Base-by-base conservation (phyloP, 371 early-diverging fungal genomes). In the Mortierella sp. region DNA sequence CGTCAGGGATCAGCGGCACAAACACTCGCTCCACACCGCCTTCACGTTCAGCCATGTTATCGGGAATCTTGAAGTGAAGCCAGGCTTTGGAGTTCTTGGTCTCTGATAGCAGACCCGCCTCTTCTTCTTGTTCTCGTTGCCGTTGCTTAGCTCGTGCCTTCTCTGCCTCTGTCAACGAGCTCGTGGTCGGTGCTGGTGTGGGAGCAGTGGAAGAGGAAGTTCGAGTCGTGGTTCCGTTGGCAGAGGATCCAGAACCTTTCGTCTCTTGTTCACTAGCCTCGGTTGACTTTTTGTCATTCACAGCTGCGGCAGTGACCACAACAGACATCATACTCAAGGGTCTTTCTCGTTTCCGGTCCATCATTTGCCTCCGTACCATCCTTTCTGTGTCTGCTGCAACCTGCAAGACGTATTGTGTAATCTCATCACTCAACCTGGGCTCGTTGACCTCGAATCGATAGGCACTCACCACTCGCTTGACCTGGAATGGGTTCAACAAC, bases 401-500 rank as follows among this genome's bases (percentile, higher is more conserved):
- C 52, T 88, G 87, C 53, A 85, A 73, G 2, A 93, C 86, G 75
- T 94, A 94, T 47, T 84, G 84, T 60, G 86, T 86, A 2, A 95
- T 84, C 30, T 92, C 94, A 19, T 87, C 86, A 4, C 91, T 83
- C 48, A 95, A 67, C 16, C 81, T 68, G 4, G 83, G 59, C 68
- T 96, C 97, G 19, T 87, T 88, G 2, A 93, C 89, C 68, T 96
- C 97, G 74, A 94, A 96, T 11, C 91, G 86, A 75, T 96, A 96
- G 53, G 86, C 85, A 5, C 87, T 82, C 25, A 93, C 86, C 6
- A 87, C 85, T 12, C 90, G 83, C 58, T 88, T 87, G 26, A 93
- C 82, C 66, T 95, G 95, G 61, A 90, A 75, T 12, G 89, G 83
- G 63, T 92, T 94, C 9, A 94, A 80, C 7, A 81, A 58, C 50